phyloP scores from a whole-genome alignment of 257 asterid species.

The Nyctanthes arbortristis region DNA sequence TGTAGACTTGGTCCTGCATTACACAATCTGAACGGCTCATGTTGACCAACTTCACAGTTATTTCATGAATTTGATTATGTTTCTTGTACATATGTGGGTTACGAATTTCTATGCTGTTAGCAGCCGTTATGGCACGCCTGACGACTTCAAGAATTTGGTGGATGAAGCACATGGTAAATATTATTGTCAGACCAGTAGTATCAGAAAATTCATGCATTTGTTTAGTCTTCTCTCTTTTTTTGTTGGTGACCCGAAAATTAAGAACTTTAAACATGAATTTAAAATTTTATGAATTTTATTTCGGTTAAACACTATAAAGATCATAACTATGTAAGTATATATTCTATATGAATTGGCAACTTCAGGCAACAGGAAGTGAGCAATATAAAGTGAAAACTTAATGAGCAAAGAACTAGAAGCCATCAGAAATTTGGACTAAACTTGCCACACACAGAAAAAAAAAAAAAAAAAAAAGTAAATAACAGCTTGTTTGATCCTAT shows the following conservation, averaged over 20 bases:
- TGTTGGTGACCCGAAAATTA: slow-evolving; percentile 15
- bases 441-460: no score
- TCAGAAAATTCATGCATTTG: not conserved
- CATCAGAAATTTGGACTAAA: no score
- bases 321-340: slow-evolving; percentile 6
- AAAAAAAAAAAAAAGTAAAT: no score
- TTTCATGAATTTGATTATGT: not conserved
- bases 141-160: slow-evolving; percentile 89
- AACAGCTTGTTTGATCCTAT: no score
- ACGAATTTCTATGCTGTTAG: slow-evolving; percentile 94
- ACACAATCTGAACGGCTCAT: not conserved
- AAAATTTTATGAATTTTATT: slow-evolving; percentile 17
- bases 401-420: no score
- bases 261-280: not conserved
- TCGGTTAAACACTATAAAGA: slow-evolving; percentile 10
- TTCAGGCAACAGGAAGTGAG: no score
- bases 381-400: no score
- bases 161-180: slow-evolving; percentile 95
- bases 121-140: slow-evolving; percentile 98
- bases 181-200: slow-evolving; percentile 15
- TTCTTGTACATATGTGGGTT: slow-evolving; percentile 52
- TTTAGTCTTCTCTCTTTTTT: not conserved
- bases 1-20: not conserved
- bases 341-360: no score
- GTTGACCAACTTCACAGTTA: not conserved